Conservation (phyloP, 2,329 filamentous ascomycete genomes). For the Rutstroemia sp. region DNA sequence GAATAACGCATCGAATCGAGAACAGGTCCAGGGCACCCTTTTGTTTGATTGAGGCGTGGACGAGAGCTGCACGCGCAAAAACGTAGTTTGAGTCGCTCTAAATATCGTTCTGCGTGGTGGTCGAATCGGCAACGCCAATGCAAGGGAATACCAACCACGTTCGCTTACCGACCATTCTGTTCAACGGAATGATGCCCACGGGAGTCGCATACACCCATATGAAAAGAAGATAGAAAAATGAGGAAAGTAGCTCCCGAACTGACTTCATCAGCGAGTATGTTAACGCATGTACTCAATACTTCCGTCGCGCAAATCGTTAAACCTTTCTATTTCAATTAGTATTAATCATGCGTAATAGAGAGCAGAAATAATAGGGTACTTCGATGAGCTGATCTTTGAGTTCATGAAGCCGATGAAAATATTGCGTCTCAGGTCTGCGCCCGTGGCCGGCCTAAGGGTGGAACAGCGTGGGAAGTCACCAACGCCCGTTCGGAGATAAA, state of each 20-base stretch:
- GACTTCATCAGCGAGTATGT: too few relatives aligned
- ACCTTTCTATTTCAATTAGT: too few relatives aligned
- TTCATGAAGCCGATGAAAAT: not conserved
- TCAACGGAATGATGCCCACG: not conserved
- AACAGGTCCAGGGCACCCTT: not conserved
- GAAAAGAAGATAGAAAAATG: not conserved
- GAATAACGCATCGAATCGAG: not conserved
- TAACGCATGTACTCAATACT: too few relatives aligned
- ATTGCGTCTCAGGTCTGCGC: not conserved
- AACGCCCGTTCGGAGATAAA: not conserved
- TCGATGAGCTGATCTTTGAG: not conserved
- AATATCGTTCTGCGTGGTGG: not conserved
- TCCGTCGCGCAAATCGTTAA: too few relatives aligned
- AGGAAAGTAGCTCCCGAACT: not conserved
- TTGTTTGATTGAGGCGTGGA: not conserved
- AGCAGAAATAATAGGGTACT: not conserved
- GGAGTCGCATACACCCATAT: not conserved
- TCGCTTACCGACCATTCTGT: not conserved
- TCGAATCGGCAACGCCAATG: not conserved
- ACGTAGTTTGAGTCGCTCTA: not conserved
- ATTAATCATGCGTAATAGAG: not conserved
- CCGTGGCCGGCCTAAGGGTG: not conserved
- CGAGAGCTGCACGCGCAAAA: not conserved
- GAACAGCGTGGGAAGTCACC: not conserved
- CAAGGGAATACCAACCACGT: conserved; percentile 1